Evolutionary conservation across 352 stramenopile genomes (phyloP).

Genomic region (Phytopythium kandeliae): DNA sequence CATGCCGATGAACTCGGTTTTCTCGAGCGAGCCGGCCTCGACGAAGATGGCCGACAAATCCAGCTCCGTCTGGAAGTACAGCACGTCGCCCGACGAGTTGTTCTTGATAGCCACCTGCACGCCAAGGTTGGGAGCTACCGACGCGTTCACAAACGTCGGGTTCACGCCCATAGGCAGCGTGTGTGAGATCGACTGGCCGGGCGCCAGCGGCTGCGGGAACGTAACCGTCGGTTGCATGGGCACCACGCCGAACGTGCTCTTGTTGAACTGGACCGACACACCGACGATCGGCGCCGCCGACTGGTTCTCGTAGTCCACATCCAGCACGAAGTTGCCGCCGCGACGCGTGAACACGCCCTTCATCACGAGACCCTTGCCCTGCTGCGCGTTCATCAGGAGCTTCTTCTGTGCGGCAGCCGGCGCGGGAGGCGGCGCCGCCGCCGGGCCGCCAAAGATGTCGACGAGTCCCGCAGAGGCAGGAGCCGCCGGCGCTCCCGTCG

Average conservation of each 20-base stretch:
- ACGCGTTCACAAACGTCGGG: constrained; percentile 67
- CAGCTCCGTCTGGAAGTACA: constrained; percentile 95
- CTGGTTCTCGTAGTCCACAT: constrained; percentile 87
- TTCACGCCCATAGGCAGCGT: constrained; percentile 76
- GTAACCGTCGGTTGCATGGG: constrained; percentile 90
- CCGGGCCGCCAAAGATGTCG: constrained; percentile 80
- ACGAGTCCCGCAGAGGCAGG: constrained; percentile 40
- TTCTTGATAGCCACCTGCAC: constrained; percentile 98
- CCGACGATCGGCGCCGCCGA: constrained; percentile 79
- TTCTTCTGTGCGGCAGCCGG: constrained; percentile 45
- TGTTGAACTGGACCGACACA: constrained; percentile 97
- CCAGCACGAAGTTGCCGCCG: constrained; percentile 58
- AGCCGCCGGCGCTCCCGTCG: constrained; percentile 20
- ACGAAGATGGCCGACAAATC: constrained; percentile 90
- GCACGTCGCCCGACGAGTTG: constrained; percentile 88
- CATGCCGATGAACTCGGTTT: constrained; percentile 90
- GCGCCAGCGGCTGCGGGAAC: constrained; percentile 55
- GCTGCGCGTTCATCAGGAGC: constrained; percentile 63
- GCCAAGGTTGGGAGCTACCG: constrained; percentile 62
- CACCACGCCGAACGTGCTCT: constrained; percentile 95
- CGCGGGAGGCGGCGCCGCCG: constrained; percentile 15
- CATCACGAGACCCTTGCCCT: constrained; percentile 90
- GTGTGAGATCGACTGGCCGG: constrained; percentile 75
- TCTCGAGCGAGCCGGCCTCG: constrained; percentile 84
- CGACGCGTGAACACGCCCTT: constrained; percentile 63